Evolutionary conservation across 2,329 filamentous ascomycete genomes (phyloP).

Genomic region (Fusarium tuaranense): DNA sequence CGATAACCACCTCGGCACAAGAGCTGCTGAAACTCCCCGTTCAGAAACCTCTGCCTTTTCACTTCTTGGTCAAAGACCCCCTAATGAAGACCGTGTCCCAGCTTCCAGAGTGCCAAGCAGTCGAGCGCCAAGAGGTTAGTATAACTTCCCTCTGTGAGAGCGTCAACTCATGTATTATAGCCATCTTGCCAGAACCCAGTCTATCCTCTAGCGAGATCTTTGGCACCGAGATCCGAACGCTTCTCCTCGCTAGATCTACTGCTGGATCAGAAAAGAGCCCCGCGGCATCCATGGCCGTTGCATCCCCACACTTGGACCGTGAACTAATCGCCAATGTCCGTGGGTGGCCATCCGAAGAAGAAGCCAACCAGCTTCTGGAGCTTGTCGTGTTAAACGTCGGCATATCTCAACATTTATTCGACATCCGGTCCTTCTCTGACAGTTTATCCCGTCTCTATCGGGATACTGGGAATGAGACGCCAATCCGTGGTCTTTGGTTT

Average conservation of each 20-base stretch:
- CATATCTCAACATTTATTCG: constrained; percentile 32
- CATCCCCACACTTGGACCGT: constrained; percentile 9
- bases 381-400: constrained; percentile 28
- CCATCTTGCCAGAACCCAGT: constrained; percentile 11
- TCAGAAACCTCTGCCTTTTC: constrained; percentile 21
- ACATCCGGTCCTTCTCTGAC: constrained; percentile 24
- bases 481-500: constrained; percentile 20
- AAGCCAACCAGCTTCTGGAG: constrained; percentile 22
- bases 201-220: constrained; percentile 31
- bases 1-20: not conserved
- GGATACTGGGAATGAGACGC: not conserved
- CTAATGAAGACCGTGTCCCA: not conserved
- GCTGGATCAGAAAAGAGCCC: constrained; percentile 11
- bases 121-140: not conserved
- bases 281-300: constrained; percentile 1
- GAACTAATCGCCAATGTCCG: constrained; percentile 18
- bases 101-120: not conserved
- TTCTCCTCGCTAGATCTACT: constrained; percentile 13
- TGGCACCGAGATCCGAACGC: constrained; percentile 21
- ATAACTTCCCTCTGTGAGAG: not conserved
- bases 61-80: constrained; percentile 7
- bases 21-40: constrained; percentile 7
- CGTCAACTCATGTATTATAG: not conserved
- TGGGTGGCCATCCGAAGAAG: constrained; percentile 29
- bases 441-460: constrained; percentile 15